Conservation (phyloP, 1,139 yeast species). For the Lodderomyces elongisporus region DNA sequence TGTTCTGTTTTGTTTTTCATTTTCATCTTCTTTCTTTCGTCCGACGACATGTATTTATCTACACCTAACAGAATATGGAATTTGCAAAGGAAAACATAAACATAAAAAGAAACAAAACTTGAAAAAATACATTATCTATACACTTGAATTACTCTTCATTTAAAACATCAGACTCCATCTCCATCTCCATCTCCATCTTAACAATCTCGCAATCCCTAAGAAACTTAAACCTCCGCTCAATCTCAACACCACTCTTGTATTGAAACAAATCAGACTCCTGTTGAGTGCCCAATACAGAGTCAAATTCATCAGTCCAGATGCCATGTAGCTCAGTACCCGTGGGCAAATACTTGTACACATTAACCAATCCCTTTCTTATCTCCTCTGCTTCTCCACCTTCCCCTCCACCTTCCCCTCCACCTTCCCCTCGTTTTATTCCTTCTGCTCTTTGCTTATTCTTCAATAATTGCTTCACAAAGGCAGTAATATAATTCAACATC, state of each 20-base stretch:
- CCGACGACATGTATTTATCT: no score
- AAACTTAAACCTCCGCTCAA: slow-evolving; percentile 20
- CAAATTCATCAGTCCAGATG: slow-evolving; percentile 26
- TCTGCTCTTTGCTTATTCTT: neutral
- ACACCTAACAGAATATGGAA: no score
- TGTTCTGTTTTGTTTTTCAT: neutral
- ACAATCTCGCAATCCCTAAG: no score
- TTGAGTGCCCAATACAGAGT: slow-evolving; percentile 16
- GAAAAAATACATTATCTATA: no score
- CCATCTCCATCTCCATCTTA: no score
- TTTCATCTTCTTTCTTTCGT: neutral
- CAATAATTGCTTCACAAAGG: neutral
- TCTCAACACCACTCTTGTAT: slow-evolving; percentile 18
- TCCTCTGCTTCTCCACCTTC: slow-evolving; percentile 1
- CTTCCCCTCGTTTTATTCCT: neutral
- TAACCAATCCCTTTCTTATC: neutral
- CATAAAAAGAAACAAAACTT: no score
- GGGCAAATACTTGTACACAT: slow-evolving; percentile 2
- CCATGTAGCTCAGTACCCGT: slow-evolving; percentile 13
- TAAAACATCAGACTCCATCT: no score
- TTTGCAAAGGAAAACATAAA: no score
- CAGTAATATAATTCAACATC: slow-evolving; percentile 2
- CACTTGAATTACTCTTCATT: no score
- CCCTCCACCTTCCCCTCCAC: neutral
- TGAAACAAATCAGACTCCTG: slow-evolving; percentile 15